These are phyloP conservation scores for Sporothrix brunneoviolacea DNA, from an alignment of 2,329 filamentous ascomycete genomes.

Conservation along the genomic window DNA sequence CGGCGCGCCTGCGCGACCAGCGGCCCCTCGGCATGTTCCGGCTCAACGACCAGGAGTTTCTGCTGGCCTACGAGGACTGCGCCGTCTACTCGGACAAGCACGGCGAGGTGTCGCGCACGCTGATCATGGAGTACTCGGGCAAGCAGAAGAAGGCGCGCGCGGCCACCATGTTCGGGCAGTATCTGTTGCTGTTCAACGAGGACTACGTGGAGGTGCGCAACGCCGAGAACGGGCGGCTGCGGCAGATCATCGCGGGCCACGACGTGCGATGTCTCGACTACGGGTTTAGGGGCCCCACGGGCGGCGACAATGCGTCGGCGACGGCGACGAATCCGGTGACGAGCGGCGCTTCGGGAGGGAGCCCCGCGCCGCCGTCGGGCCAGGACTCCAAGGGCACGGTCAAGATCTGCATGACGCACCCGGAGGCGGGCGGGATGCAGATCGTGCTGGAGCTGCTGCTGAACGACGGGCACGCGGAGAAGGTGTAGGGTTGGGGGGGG, in stretches of 20 bases:
- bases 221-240: slow-evolving; percentile 85
- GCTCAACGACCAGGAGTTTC: slow-evolving; percentile 83
- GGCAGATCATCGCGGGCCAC: slow-evolving; percentile 88
- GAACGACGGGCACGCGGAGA: slow-evolving; percentile 71
- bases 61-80: slow-evolving; percentile 91
- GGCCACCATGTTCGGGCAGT: slow-evolving; percentile 85
- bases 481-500: slow-evolving; percentile 19
- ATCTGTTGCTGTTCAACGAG: slow-evolving; percentile 86
- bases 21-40: slow-evolving; percentile 94
- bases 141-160: slow-evolving; percentile 69
- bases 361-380: slow-evolving; percentile 25
- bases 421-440: slow-evolving; percentile 74
- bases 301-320: slow-evolving; percentile 29
- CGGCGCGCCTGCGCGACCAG: slow-evolving; percentile 73
- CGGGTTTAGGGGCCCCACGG: slow-evolving; percentile 59
- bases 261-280: slow-evolving; percentile 90
- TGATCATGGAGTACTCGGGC: slow-evolving; percentile 99
- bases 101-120: slow-evolving; percentile 84
- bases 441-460: slow-evolving; percentile 87
- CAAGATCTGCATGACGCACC: slow-evolving; percentile 94
- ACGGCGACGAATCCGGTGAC: slow-evolving; percentile 16
- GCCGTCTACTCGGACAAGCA: slow-evolving; percentile 98
- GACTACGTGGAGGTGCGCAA: slow-evolving; percentile 98
- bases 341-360: background rate
- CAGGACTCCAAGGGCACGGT: slow-evolving; percentile 63